Evolutionary conservation across 148 eudicot species (phyloP).

Genomic region (Amaranthus cruentus): DNA sequence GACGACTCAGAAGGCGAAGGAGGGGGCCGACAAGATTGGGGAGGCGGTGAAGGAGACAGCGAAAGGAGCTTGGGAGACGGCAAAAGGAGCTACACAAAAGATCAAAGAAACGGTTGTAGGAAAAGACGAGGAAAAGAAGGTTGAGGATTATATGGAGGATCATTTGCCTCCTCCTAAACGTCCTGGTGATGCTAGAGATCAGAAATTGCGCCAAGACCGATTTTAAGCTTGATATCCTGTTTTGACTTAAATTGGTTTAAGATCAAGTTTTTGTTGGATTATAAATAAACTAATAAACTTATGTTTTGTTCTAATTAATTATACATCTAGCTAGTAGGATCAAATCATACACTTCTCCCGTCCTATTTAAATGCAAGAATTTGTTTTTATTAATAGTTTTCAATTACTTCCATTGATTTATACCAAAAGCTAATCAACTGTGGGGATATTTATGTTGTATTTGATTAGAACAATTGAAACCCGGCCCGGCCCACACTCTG

Average conservation of each 20-base stretch:
- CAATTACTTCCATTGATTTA: too few relatives aligned
- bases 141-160: conserved; percentile 46
- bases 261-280: too few relatives aligned
- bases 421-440: too few relatives aligned
- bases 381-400: too few relatives aligned
- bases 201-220: conserved; percentile 3
- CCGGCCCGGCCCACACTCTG: too few relatives aligned
- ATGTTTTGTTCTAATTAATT: too few relatives aligned
- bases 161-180: conserved; percentile 28
- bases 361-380: too few relatives aligned
- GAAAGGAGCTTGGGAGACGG: conserved; percentile 38
- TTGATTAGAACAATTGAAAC: too few relatives aligned
- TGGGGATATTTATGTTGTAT: too few relatives aligned
- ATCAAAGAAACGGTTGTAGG: conserved; percentile 78
- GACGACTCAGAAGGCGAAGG: conserved; percentile 19
- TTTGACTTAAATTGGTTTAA: too few relatives aligned
- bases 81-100: conserved; percentile 38
- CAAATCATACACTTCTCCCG: too few relatives aligned
- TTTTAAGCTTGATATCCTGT: neutral
- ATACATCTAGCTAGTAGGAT: too few relatives aligned
- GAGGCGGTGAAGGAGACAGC: conserved; percentile 23
- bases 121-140: conserved; percentile 30
- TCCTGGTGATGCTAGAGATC: conserved; percentile 22
- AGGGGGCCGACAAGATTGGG: conserved; percentile 21
- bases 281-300: neutral